These are phyloP conservation scores for Pholiota molesta DNA, from an alignment of 768 basidiomycete species.

Conservation along the genomic window DNA sequence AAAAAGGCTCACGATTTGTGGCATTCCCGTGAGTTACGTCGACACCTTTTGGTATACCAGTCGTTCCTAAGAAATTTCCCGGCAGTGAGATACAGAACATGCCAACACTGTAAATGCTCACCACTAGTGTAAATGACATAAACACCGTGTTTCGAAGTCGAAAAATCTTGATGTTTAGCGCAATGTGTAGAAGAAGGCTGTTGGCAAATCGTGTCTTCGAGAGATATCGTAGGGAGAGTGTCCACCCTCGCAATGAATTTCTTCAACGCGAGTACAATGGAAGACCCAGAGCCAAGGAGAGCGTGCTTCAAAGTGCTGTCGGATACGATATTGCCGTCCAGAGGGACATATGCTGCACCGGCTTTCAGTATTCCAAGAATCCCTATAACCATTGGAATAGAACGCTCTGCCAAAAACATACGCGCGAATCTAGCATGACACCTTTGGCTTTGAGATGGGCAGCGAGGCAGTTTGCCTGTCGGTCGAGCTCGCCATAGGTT, in stretches of 20 bases:
- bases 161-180: constrained; percentile 39
- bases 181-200: constrained; percentile 29
- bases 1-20: constrained; percentile 49
- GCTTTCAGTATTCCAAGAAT: constrained; percentile 60
- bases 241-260: constrained; percentile 44
- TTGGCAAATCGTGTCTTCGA: constrained; percentile 23
- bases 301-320: constrained; percentile 55
- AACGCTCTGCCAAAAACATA: constrained; percentile 60
- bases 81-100: not conserved
- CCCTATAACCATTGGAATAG: constrained; percentile 53
- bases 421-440: constrained; percentile 49
- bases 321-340: constrained; percentile 62
- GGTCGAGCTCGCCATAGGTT: constrained; percentile 54
- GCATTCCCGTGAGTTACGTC: constrained; percentile 63
- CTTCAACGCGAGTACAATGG: constrained; percentile 43
- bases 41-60: constrained; percentile 61
- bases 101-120: constrained; percentile 27
- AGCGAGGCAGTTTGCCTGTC: constrained; percentile 50
- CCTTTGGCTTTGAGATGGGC: constrained; percentile 43
- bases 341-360: constrained; percentile 60
- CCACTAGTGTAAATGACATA: constrained; percentile 69
- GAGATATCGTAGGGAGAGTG: constrained; percentile 30
- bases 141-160: constrained; percentile 43
- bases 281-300: constrained; percentile 47
- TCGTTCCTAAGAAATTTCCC: constrained; percentile 42